Evolutionary conservation across 805 yeast genomes (phyloP).

Genomic region (Geotrichum ghanense): DNA sequence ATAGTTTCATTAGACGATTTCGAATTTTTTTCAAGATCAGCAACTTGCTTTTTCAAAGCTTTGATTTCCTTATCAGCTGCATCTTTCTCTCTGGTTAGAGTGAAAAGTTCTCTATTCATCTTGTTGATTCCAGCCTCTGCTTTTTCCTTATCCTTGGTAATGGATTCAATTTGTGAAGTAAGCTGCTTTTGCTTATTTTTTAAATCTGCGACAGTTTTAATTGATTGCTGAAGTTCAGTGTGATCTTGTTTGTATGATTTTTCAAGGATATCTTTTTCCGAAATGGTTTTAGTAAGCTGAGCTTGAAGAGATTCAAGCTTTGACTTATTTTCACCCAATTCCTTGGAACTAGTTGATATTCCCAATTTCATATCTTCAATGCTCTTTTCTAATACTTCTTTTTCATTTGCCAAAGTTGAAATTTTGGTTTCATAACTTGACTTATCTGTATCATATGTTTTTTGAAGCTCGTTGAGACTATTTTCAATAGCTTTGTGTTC

Average conservation of each 20-base stretch:
- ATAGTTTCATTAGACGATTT: slow-evolving; percentile 6
- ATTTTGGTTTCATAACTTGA: slow-evolving; percentile 15
- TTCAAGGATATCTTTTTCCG: slow-evolving; percentile 8
- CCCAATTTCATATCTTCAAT: slow-evolving; percentile 21
- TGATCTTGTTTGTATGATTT: slow-evolving; percentile 5
- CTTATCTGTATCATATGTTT: slow-evolving; percentile 17
- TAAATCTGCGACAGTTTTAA: slow-evolving; percentile 22
- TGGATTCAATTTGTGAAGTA: slow-evolving; percentile 24
- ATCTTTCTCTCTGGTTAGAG: slow-evolving; percentile 48
- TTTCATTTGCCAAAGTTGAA: slow-evolving; percentile 25
- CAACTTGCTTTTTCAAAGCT: slow-evolving; percentile 32
- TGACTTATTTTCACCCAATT: slow-evolving; percentile 9
- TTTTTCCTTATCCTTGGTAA: slow-evolving; percentile 38
- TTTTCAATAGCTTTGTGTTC: slow-evolving; percentile 15
- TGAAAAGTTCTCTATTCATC: slow-evolving; percentile 74
- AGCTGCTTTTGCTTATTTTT: slow-evolving; percentile 25
- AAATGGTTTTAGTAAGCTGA: slow-evolving; percentile 8
- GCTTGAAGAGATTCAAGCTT: slow-evolving; percentile 4
- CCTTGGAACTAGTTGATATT: not conserved
- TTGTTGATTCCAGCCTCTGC: slow-evolving; percentile 85
- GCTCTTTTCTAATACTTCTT: slow-evolving; percentile 26
- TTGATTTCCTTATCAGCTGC: slow-evolving; percentile 35
- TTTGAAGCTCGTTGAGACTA: slow-evolving; percentile 13
- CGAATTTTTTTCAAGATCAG: slow-evolving; percentile 10
- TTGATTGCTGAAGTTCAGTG: slow-evolving; percentile 22